Evolutionary conservation across 202 grass and related monocot genomes (phyloP).

Genomic region (Setaria italica): DNA sequence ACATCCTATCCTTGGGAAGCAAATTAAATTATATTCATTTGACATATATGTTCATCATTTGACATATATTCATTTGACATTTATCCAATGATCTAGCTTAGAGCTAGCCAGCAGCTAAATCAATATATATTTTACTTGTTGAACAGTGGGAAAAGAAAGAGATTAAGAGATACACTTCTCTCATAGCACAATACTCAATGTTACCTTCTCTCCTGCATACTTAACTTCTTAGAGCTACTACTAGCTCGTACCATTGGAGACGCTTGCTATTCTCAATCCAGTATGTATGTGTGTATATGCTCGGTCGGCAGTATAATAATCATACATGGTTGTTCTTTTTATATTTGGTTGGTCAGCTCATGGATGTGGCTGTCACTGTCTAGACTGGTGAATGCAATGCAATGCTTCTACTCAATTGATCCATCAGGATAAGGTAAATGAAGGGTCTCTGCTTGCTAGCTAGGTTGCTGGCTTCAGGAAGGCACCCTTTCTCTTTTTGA

Average conservation of each 20-base stretch:
- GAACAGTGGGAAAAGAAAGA: too few relatives aligned
- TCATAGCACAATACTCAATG: too few relatives aligned
- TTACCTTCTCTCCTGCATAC: too few relatives aligned
- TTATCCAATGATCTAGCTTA: too few relatives aligned
- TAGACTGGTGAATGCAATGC: constrained; percentile 40
- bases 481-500: constrained; percentile 4
- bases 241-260: too few relatives aligned
- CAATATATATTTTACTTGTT: too few relatives aligned
- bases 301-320: constrained; percentile 22
- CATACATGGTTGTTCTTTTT: not conserved
- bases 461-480: constrained; percentile 7
- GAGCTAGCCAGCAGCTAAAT: too few relatives aligned
- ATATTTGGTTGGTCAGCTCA: not conserved
- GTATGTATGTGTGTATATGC: not conserved
- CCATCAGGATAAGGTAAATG: constrained; percentile 34
- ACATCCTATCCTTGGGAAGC: constrained; percentile 9
- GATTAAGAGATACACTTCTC: too few relatives aligned
- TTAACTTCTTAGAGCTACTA: too few relatives aligned
- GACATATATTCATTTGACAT: too few relatives aligned
- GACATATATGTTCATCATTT: not conserved
- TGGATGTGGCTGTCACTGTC: constrained; percentile 32
- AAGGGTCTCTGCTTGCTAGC: not conserved
- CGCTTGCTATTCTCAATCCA: not conserved
- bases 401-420: constrained; percentile 48
- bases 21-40: not conserved